Evolutionary conservation across 2,329 filamentous ascomycete genomes (phyloP).

Genomic region (Thelonectria olida): DNA sequence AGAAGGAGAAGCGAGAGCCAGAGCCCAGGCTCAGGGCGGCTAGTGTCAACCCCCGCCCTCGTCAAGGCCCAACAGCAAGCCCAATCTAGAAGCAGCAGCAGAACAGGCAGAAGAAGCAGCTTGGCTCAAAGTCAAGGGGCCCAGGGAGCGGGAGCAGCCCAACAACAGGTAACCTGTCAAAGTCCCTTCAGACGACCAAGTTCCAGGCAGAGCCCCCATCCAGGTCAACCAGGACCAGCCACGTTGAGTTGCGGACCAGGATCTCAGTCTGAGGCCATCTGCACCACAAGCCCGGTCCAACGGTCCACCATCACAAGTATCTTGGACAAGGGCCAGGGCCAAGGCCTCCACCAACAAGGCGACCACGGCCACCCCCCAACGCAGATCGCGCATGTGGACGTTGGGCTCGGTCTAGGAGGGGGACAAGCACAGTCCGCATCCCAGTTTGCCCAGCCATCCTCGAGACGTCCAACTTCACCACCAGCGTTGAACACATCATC

Average conservation of each 20-base stretch:
- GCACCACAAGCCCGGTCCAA: constrained; percentile 31
- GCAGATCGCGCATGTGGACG: constrained; percentile 38
- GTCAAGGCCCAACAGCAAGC: constrained; percentile 26
- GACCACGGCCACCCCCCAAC: constrained; percentile 32
- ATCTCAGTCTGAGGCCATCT: constrained; percentile 24
- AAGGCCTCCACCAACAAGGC: constrained; percentile 37
- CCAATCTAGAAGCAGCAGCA: constrained; percentile 32
- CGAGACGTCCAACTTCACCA: too few relatives aligned
- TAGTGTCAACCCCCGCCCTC: constrained; percentile 12
- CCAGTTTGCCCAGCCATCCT: background rate
- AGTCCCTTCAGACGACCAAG: constrained; percentile 3
- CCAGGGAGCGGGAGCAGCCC: background rate
- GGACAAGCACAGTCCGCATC: constrained; percentile 26
- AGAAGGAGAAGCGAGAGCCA: constrained; percentile 5
- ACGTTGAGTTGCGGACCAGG: constrained; percentile 29
- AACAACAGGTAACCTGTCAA: constrained; percentile 8
- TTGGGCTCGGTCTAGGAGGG: constrained; percentile 40
- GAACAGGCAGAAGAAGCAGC: constrained; percentile 20
- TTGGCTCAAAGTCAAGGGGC: constrained; percentile 24
- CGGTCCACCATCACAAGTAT: constrained; percentile 38
- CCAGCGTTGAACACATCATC: constrained; percentile 17
- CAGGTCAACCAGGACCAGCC: constrained; percentile 32
- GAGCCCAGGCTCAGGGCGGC: background rate
- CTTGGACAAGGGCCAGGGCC: constrained; percentile 33
- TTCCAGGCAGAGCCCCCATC: constrained; percentile 21